phyloP scores from a whole-genome alignment of 2,329 filamentous ascomycete species.

The Beauveria medogensis region DNA sequence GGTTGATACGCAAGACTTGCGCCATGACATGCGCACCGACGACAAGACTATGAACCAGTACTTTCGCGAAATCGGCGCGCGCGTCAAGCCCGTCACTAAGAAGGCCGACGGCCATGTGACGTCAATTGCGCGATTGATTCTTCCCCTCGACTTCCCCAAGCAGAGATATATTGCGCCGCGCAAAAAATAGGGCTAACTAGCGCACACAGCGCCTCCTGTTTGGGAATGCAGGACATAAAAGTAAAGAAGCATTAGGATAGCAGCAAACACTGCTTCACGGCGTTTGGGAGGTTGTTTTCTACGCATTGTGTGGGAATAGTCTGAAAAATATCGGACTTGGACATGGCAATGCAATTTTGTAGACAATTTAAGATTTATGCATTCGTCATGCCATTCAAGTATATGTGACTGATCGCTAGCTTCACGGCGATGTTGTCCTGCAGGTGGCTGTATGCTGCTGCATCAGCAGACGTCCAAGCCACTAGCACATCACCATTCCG shows the following conservation, averaged over 20 bases:
- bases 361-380: neutral
- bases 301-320: neutral
- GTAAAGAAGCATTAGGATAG: neutral
- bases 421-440: neutral
- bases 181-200: slow-evolving; percentile 10
- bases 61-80: slow-evolving; percentile 68
- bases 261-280: neutral
- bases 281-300: neutral
- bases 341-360: neutral
- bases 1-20: slow-evolving; percentile 61
- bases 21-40: slow-evolving; percentile 64
- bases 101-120: slow-evolving; percentile 50
- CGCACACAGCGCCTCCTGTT: neutral
- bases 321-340: neutral
- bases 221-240: neutral
- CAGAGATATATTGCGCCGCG: slow-evolving; percentile 24
- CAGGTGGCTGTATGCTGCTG: neutral
- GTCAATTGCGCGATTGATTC: slow-evolving; percentile 59
- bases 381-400: neutral
- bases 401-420: neutral
- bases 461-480: neutral
- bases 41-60: slow-evolving; percentile 63
- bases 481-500: no score
- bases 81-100: slow-evolving; percentile 51
- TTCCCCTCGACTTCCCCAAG: slow-evolving; percentile 81